Evolutionary conservation across 1,284 basidiomycete species (phyloP).

Genomic region (Heimioporus punctisporus): DNA sequence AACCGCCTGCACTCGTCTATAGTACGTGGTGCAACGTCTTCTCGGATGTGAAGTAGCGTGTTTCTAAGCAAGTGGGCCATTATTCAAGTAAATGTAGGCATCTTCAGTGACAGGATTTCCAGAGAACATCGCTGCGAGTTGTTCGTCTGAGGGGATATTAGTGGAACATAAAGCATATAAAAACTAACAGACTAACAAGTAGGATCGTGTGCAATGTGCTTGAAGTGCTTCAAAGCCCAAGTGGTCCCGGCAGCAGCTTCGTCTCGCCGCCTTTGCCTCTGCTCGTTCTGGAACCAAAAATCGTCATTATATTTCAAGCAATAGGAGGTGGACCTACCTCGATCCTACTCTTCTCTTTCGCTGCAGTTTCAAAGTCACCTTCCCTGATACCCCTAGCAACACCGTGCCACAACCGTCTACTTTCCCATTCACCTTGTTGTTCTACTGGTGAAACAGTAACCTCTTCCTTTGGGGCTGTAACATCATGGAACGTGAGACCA

Average conservation of each 20-base stretch:
- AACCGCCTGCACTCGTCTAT: constrained; percentile 12
- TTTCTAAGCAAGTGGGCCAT: constrained; percentile 38
- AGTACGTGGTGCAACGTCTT: background rate
- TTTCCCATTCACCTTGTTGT: constrained; percentile 84
- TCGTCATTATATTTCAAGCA: background rate
- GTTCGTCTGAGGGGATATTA: constrained; percentile 52
- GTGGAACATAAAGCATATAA: background rate
- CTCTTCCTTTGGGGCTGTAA: constrained; percentile 70
- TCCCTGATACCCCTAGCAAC: constrained; percentile 93
- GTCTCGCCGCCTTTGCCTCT: constrained; percentile 87
- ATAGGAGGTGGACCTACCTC: constrained; percentile 59
- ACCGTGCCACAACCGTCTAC: constrained; percentile 82
- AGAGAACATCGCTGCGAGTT: constrained; percentile 52
- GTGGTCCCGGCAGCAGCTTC: constrained; percentile 73
- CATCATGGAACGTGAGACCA: constrained; percentile 63
- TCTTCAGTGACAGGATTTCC: constrained; percentile 66
- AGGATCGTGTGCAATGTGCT: constrained; percentile 65
- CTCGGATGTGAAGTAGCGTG: constrained; percentile 1
- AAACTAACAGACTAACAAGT: constrained; percentile 55
- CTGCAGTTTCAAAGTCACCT: constrained; percentile 93
- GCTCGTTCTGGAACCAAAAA: constrained; percentile 70
- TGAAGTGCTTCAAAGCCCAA: constrained; percentile 84
- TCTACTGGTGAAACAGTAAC: constrained; percentile 64
- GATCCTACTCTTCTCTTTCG: constrained; percentile 88
- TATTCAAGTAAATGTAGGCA: constrained; percentile 62